Conservation (phyloP, 129 eudicot genomes). For the Silybum marianum region DNA sequence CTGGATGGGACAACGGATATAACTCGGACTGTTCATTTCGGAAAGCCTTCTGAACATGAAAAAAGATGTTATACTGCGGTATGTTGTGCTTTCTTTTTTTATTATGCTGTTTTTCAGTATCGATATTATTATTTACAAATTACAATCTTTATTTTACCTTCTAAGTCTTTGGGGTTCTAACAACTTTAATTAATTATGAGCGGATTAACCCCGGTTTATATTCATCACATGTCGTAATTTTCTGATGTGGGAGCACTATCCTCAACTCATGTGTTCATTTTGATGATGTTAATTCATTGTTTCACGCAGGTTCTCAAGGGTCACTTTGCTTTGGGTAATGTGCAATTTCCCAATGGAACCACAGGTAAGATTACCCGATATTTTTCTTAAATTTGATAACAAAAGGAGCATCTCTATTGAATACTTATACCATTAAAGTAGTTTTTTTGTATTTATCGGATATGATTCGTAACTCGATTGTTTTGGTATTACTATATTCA, state of each 20-base stretch:
- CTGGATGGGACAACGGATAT: slow-evolving; percentile 98
- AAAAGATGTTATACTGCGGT: slow-evolving; percentile 94
- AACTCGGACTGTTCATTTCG: slow-evolving; percentile 96
- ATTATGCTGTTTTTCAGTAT: slow-evolving; percentile 16
- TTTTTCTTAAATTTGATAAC: not conserved
- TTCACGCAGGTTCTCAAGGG: slow-evolving; percentile 86
- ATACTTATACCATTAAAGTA: too few species aligned
- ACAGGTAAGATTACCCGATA: slow-evolving; percentile 52
- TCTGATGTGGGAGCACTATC: too few species aligned
- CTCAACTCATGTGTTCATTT: too few species aligned
- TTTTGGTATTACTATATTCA: not conserved
- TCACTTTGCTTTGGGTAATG: slow-evolving; percentile 91
- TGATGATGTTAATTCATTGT: too few species aligned
- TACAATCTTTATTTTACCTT: slow-evolving; percentile 4
- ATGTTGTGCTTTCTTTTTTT: slow-evolving; percentile 30
- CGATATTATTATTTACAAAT: not conserved
- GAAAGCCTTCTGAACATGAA: slow-evolving; percentile 91
- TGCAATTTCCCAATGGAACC: slow-evolving; percentile 95
- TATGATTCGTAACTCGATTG: not conserved
- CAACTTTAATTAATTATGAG: not conserved
- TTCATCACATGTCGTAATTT: not conserved
- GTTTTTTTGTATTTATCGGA: not conserved
- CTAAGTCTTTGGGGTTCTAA: not conserved
- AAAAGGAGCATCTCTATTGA: too few species aligned
- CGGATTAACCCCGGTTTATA: not conserved